phyloP scores from a whole-genome alignment of 2,329 filamentous ascomycete genomes.

The Tolypocladium album region DNA sequence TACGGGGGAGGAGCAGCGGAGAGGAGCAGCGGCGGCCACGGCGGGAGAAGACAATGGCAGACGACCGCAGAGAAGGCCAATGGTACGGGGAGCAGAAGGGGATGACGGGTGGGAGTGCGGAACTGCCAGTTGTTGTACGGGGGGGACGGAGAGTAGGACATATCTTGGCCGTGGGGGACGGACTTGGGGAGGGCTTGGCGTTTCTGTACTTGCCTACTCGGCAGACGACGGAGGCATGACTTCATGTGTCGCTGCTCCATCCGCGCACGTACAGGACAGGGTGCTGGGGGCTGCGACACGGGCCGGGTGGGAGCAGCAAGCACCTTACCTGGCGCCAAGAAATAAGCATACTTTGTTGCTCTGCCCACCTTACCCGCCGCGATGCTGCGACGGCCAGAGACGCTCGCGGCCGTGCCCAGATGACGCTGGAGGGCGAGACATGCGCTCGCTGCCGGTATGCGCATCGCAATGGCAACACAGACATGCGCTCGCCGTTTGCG shows the following conservation, averaged over 20 bases:
- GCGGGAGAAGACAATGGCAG: background rate
- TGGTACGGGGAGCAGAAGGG: background rate
- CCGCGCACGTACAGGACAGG: background rate
- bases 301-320: background rate
- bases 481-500: too few relatives aligned
- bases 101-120: background rate
- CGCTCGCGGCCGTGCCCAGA: background rate
- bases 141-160: background rate
- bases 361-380: background rate
- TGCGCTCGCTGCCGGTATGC: background rate
- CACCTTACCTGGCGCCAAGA: background rate
- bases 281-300: background rate
- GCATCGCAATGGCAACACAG: background rate
- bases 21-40: background rate
- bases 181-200: background rate
- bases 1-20: background rate
- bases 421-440: background rate
- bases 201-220: background rate
- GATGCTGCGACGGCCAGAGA: background rate
- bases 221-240: background rate
- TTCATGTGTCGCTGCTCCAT: background rate
- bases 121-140: background rate
- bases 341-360: background rate
- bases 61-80: background rate
- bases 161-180: background rate